These are phyloP conservation scores for Calonectria pseudoreteaudii DNA, from an alignment of 2,329 filamentous ascomycete species.

Conservation along the genomic window DNA sequence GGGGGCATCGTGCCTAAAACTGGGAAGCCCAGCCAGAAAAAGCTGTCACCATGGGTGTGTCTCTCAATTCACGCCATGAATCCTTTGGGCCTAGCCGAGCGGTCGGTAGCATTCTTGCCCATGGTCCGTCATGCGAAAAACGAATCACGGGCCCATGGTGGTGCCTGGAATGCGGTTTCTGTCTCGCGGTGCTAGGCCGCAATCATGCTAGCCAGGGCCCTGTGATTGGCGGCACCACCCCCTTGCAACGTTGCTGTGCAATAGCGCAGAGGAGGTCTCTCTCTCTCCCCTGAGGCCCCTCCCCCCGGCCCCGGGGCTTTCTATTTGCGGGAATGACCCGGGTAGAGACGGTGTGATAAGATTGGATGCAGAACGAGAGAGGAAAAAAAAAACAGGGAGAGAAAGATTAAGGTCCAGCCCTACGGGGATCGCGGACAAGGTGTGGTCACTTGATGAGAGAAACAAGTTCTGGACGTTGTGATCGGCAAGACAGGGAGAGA, in stretches of 20 bases:
- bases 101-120: not conserved
- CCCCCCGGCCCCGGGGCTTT: slow-evolving; percentile 3
- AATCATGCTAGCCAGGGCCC: not conserved
- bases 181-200: not conserved
- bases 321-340: slow-evolving; percentile 22
- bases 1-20: slow-evolving; percentile 4
- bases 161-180: not conserved
- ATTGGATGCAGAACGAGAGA: slow-evolving; percentile 10
- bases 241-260: not conserved
- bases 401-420: not conserved
- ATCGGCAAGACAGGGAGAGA: not conserved
- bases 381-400: not conserved
- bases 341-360: not conserved
- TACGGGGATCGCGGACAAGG: not conserved
- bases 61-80: not conserved
- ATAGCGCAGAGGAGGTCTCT: not conserved
- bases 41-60: not conserved
- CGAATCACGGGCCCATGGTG: not conserved
- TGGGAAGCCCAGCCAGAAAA: not conserved
- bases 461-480: not conserved
- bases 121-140: not conserved
- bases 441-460: not conserved
- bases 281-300: no score
- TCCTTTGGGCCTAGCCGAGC: slow-evolving; percentile 1
- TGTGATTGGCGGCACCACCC: slow-evolving; percentile 7